Evolutionary conservation across 2,329 filamentous ascomycete genomes (phyloP).

Genomic region (Calycina marina): DNA sequence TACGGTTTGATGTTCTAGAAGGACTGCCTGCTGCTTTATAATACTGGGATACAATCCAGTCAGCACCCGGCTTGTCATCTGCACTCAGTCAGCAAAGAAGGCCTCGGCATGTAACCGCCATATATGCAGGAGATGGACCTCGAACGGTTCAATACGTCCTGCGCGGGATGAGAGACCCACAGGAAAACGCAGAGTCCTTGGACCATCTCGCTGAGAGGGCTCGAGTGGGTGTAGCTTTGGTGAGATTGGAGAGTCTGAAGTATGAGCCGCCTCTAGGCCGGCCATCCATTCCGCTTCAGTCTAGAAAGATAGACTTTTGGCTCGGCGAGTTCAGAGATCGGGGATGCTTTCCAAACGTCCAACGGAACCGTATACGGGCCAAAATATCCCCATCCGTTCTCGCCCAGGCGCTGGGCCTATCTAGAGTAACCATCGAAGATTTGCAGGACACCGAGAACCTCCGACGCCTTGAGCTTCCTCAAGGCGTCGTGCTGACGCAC

Average conservation of each 20-base stretch:
- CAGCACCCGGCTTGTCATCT: slow-evolving; percentile 2
- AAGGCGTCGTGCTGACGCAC: slow-evolving; percentile 6
- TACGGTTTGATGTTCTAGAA: slow-evolving; percentile 2
- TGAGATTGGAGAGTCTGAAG: slow-evolving; percentile 5
- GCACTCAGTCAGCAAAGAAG: slow-evolving; percentile 2
- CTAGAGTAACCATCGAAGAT: slow-evolving; percentile 2
- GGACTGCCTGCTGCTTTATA: slow-evolving; percentile 2
- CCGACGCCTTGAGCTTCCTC: slow-evolving; percentile 3
- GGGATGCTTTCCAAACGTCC: slow-evolving; percentile 7
- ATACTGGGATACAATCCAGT: slow-evolving; percentile 1
- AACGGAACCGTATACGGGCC: slow-evolving; percentile 5
- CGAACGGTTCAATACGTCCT: slow-evolving; percentile 1
- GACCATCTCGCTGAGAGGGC: slow-evolving; percentile 5
- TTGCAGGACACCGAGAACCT: slow-evolving; percentile 1
- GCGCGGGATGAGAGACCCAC: slow-evolving; percentile 1
- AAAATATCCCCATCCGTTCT: slow-evolving; percentile 8
- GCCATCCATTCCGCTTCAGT: slow-evolving; percentile 5
- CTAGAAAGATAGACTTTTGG: slow-evolving; percentile 7
- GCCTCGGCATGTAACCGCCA: slow-evolving; percentile 1
- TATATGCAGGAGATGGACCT: slow-evolving; percentile 2
- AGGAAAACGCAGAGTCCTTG: slow-evolving; percentile 5
- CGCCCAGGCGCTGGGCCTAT: slow-evolving; percentile 3
- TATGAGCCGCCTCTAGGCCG: slow-evolving; percentile 6
- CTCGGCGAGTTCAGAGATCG: slow-evolving; percentile 7
- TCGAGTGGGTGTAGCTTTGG: slow-evolving; percentile 4